phyloP scores from a whole-genome alignment of 2,329 filamentous ascomycete species.

The Geoglossum cookeanum region DNA sequence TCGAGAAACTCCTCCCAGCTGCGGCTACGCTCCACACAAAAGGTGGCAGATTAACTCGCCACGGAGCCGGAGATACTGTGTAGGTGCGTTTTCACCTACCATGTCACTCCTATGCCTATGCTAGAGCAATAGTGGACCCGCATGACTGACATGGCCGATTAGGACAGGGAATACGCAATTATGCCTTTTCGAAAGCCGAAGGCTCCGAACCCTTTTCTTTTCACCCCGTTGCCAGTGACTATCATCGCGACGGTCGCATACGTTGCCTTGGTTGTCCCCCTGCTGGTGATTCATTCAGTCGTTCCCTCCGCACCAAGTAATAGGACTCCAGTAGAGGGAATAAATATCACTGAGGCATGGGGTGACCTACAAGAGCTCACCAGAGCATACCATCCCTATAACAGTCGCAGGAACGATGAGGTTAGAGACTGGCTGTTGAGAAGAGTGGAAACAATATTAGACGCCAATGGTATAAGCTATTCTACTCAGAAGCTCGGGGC shows the following conservation, averaged over 20 bases:
- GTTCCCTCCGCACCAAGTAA: conserved; percentile 47
- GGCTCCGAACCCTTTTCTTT: conserved; percentile 37
- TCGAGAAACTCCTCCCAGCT: neutral
- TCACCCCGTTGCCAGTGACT: conserved; percentile 64
- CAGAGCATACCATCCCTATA: conserved; percentile 67
- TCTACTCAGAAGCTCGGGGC: conserved; percentile 11
- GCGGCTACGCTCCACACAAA: neutral
- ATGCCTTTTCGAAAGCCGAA: neutral
- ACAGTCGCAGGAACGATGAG: conserved; percentile 63
- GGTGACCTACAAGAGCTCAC: conserved; percentile 60
- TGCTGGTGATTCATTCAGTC: conserved; percentile 55
- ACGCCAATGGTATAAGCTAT: conserved; percentile 36
- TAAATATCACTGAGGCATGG: conserved; percentile 79
- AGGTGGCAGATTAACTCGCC: neutral
- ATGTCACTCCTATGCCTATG: neutral
- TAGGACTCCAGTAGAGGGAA: conserved; percentile 35
- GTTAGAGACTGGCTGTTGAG: conserved; percentile 58
- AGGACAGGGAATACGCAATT: neutral
- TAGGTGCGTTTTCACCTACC: neutral
- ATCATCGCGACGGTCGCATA: conserved; percentile 62
- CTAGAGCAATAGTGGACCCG: neutral
- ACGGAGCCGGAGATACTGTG: neutral
- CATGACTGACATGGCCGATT: neutral
- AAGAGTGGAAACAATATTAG: conserved; percentile 51
- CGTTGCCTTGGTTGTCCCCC: conserved; percentile 52